Evolutionary conservation across 371 early-diverging fungal genomes (phyloP), one percentile per base, ranked within the genome.

Genomic region (Batrachochytrium dendrobatidis): DNA sequence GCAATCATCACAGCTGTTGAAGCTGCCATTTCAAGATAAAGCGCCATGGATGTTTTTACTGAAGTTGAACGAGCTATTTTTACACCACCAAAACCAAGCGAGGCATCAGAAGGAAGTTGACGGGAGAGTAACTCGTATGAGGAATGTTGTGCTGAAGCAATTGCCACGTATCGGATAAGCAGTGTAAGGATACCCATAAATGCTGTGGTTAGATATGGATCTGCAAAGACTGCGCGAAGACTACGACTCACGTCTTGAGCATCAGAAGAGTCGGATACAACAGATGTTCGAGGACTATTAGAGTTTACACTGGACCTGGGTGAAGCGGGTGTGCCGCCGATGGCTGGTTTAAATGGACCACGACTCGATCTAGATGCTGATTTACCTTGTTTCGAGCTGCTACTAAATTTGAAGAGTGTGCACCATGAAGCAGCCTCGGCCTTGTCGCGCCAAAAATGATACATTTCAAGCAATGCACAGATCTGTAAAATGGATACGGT

Each of bases 41-140:
- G 34, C 17, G 39, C 39, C 15, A 39, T 12, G 39, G 12, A n/a
- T n/a, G 39, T 15, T 12, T n/a, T 12, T n/a, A 39, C 39, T 12
- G 39, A 12, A 12, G 39, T 15, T n/a, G 39, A n/a, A 12, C n/a
- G 15, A n/a, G 39, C 39, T 12, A n/a, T 15, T 12, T 74, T 69
- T 39, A 94, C 73, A 1, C 95, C 97, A 50, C 92, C 74, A 70
- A 92, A 91, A 0, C 88, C 2, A 88, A 79, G 45, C 93, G 73
- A 0, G 89, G 89, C 39, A 86, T 83, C 68, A 95, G 97, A 65
- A 94, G 95, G 4, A 90, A 91, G 0, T 95, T 91, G 10, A 84
- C 76, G 69, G 92, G 94, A 65, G 86, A 95, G 22, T 76, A 69
- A 43, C 83, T 83, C 25, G 82, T 81, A 0, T 86, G 65, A 45